Evolutionary conservation across 352 stramenopile species (phyloP), one percentile per base, ranked within the genome.

Genomic region (Pythium phragmiticola): DNA sequence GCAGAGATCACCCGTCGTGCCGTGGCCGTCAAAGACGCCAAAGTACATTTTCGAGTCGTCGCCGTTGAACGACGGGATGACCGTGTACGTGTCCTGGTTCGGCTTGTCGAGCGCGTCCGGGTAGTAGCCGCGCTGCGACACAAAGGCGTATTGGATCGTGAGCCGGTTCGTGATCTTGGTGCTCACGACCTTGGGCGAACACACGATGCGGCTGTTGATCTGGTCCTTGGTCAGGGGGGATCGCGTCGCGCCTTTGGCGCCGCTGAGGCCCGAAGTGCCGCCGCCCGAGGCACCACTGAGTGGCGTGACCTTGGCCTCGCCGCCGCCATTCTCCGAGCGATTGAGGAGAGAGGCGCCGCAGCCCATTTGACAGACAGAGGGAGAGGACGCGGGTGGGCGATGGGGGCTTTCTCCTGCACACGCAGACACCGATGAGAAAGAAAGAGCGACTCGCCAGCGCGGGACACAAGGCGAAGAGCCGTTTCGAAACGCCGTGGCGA

Each of bases 61-160:
- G 7, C 80, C 82, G 52, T 81, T 90, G 70, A 95, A 95, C 34
- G 77, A 78, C 21, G 84, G 83, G 23, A 94, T 78, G 53, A 95
- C 85, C 21, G 80, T 87, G 75, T 95, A 99, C 23, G 83, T 81
- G 76, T 99, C 97, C 75, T 99, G 97, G 74, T 99, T 99, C 7
- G 94, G 78, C 75, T 99, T 99, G 76, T 98, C 81, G 4, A 95
- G 76, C 43, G 94, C 82, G 59, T 98, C 90, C 7, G 94, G 94
- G 77, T 98, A 98, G 65, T 98, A 98, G 14, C 95, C 95, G 36
- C 92, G 78, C 69, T 98, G 95, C 30, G 89, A 97, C n/a, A 97
- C 81, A 59, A 94, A 96, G 7, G 91, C 89, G 73, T 98, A 98
- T 70, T 95, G 74, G 33, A 97, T 77, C 17, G 59, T 65, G 21